Evolutionary conservation across 2,329 filamentous ascomycete genomes (phyloP).

Genomic region (Macrophomina pseudophaseolina): DNA sequence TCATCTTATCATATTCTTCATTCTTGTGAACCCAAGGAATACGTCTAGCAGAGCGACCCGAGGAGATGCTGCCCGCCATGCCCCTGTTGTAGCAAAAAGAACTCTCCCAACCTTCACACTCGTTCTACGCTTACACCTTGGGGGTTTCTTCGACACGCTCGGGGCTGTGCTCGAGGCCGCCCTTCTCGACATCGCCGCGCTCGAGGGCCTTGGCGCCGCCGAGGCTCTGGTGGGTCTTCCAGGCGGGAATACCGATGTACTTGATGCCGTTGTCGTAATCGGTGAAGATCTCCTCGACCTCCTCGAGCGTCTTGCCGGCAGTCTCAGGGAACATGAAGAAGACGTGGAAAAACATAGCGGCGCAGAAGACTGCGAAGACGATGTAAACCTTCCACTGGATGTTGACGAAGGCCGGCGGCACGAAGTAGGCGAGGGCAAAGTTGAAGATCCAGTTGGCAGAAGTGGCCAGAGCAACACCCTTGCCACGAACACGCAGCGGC

Average conservation of each 20-base stretch:
- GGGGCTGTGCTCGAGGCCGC: constrained; percentile 31
- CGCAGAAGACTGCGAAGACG: constrained; percentile 76
- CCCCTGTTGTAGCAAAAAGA: neutral
- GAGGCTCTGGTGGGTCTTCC: constrained; percentile 52
- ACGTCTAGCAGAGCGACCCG: neutral
- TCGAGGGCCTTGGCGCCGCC: constrained; percentile 35
- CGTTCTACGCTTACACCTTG: neutral
- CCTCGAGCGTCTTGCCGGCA: constrained; percentile 74
- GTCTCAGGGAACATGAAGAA: constrained; percentile 71
- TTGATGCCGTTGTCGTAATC: constrained; percentile 37
- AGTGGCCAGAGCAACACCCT: constrained; percentile 66
- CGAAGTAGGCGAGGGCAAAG: constrained; percentile 58
- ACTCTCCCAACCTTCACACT: neutral
- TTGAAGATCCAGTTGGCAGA: constrained; percentile 66
- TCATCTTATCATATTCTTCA: constrained; percentile 2
- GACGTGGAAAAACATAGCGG: constrained; percentile 70
- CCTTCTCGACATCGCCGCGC: constrained; percentile 34
- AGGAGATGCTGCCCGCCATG: neutral
- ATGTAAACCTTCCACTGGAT: constrained; percentile 70
- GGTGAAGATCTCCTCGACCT: constrained; percentile 75
- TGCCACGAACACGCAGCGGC: constrained; percentile 66
- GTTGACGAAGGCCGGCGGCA: constrained; percentile 63
- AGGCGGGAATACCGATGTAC: constrained; percentile 61
- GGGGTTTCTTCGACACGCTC: constrained; percentile 32
- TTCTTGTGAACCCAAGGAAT: neutral